Conservation (phyloP, 1,284 basidiomycete genomes). For the Ustilago esculenta region DNA sequence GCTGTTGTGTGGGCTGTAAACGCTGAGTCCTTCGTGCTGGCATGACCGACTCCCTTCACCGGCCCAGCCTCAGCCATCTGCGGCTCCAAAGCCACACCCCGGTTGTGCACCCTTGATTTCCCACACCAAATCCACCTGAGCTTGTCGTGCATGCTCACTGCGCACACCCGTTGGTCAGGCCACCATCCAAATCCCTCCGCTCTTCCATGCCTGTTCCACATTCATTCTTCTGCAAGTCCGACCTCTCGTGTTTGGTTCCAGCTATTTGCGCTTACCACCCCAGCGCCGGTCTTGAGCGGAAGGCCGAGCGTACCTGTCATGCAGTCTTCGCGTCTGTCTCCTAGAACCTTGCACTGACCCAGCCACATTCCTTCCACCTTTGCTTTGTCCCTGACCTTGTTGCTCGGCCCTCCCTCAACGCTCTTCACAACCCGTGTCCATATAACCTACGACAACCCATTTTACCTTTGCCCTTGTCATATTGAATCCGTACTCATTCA, state of each 20-base stretch:
- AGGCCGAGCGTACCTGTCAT: too few species aligned
- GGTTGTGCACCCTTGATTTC: conserved; percentile 20
- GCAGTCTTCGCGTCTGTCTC: too few species aligned
- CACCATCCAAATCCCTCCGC: too few species aligned
- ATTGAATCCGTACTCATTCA: too few species aligned
- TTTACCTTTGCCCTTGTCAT: background rate
- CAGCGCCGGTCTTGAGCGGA: background rate
- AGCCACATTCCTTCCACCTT: too few species aligned
- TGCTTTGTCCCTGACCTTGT: too few species aligned
- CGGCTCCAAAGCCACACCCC: conserved; percentile 15
- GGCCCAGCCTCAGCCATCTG: background rate
- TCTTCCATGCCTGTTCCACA: too few species aligned
- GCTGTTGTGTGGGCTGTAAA: conserved; percentile 24
- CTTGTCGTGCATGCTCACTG: conserved; percentile 5
- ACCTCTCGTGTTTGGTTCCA: background rate
- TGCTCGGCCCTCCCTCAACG: conserved; percentile 1
- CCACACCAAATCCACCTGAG: conserved; percentile 11
- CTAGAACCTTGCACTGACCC: conserved; percentile 5
- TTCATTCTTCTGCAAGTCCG: background rate
- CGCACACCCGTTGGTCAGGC: too few species aligned
- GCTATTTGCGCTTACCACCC: background rate
- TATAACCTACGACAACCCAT: background rate
- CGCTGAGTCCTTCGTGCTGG: background rate
- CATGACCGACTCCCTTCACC: conserved; percentile 9
- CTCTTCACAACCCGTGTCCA: background rate